phyloP scores from a whole-genome alignment of 139 green algal species.

The Pseudopediastrum boryanum region DNA sequence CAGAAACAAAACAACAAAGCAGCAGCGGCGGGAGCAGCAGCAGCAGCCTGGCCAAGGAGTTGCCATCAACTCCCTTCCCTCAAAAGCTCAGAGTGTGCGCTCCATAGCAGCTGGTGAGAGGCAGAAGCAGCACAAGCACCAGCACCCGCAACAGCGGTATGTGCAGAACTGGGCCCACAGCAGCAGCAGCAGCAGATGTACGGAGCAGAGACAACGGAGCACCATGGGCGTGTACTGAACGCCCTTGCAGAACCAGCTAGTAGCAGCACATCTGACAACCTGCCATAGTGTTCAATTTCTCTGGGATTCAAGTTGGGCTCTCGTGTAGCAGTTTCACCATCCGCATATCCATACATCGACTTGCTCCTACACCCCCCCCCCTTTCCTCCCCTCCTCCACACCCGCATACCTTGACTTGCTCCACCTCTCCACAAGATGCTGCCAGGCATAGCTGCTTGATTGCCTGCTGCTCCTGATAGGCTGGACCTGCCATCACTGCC shows the following conservation, averaged over 20 bases:
- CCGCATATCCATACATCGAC: no score
- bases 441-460: constrained; percentile 17
- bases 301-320: not conserved
- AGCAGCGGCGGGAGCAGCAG: no score
- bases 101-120: no score
- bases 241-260: not conserved
- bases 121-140: not conserved
- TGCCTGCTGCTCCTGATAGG: not conserved
- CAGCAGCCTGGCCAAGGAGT: no score
- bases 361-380: no score
- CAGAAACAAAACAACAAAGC: no score
- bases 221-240: not conserved
- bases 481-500: not conserved
- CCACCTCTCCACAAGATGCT: constrained; percentile 1
- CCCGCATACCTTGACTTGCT: constrained; percentile 15
- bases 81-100: no score
- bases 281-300: no score
- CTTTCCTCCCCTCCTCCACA: no score
- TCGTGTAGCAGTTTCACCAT: not conserved
- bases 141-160: not conserved
- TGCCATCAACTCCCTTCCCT: no score
- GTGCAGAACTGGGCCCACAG: not conserved
- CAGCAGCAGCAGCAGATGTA: not conserved
- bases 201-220: no score
- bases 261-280: not conserved